Conservation (phyloP, 805 yeast genomes). For the Geotrichum ghanense region DNA sequence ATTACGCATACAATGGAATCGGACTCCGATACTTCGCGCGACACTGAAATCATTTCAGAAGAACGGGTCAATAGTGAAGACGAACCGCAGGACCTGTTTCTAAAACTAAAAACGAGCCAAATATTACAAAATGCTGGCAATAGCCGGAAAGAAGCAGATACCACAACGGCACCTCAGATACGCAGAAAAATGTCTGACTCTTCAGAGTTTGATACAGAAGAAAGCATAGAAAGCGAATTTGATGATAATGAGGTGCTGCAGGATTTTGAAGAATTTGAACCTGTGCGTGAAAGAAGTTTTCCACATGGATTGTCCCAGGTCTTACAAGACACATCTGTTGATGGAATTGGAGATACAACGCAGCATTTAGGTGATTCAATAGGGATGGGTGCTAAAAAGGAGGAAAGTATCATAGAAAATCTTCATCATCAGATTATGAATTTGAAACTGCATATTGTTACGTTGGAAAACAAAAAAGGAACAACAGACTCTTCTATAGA, state of each 20-base stretch:
- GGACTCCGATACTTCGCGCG: too few relatives aligned
- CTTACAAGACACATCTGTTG: background rate
- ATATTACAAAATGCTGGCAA: too few relatives aligned
- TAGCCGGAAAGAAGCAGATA: too few relatives aligned
- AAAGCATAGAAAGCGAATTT: too few relatives aligned
- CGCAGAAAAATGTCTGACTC: too few relatives aligned
- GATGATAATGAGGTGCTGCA: background rate
- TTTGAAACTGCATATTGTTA: constrained; percentile 8
- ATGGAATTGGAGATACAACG: background rate
- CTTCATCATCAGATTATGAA: constrained; percentile 8
- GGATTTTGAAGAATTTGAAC: background rate
- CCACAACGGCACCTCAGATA: too few relatives aligned
- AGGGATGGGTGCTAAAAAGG: background rate
- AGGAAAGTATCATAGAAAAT: constrained; percentile 5
- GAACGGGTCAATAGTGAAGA: too few relatives aligned
- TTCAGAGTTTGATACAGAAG: too few relatives aligned
- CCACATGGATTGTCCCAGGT: background rate
- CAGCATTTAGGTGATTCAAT: background rate
- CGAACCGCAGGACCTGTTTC: too few relatives aligned
- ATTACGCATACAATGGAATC: too few relatives aligned
- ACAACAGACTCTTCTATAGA: constrained; percentile 4
- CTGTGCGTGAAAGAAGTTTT: background rate
- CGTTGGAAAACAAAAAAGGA: constrained; percentile 4
- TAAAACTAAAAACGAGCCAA: too few relatives aligned
- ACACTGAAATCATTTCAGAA: too few relatives aligned